These are phyloP conservation scores for Exutisphaerella laricina DNA, from an alignment of 2,329 filamentous ascomycete species.

Conservation along the genomic window DNA sequence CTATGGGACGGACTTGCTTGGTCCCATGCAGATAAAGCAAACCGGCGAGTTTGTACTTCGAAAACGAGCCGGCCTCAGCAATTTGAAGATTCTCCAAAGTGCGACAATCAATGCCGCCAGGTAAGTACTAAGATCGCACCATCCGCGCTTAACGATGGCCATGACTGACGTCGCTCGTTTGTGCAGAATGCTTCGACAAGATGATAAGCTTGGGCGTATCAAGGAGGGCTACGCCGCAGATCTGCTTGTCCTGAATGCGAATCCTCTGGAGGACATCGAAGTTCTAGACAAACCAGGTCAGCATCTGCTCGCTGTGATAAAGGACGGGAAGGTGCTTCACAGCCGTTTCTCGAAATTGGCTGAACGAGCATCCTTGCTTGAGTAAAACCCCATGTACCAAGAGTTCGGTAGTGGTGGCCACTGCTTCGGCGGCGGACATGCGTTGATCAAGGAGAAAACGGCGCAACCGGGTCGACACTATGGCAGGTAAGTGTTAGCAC, in stretches of 20 bases:
- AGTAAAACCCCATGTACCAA: too few species aligned
- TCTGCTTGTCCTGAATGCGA: conserved; percentile 47
- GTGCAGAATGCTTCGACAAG: conserved; percentile 45
- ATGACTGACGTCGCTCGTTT: too few species aligned
- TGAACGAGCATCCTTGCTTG: conserved; percentile 14
- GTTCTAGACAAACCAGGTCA: conserved; percentile 47
- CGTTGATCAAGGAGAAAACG: conserved; percentile 13
- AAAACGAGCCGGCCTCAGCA: conserved; percentile 38
- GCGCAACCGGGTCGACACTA: conserved; percentile 19
- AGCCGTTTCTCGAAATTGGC: conserved; percentile 31
- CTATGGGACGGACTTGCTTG: conserved; percentile 52
- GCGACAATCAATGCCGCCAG: conserved; percentile 51
- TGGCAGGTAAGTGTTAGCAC: not conserved
- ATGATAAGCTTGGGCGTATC: conserved; percentile 47
- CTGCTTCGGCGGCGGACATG: not conserved
- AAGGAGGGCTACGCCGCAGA: conserved; percentile 49
- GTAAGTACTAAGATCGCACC: too few species aligned
- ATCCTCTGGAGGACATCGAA: conserved; percentile 52
- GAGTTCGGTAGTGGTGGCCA: not conserved
- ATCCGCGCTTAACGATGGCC: too few species aligned
- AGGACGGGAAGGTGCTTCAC: conserved; percentile 47
- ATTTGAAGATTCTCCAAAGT: conserved; percentile 44
- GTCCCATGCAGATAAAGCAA: conserved; percentile 46
- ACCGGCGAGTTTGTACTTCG: conserved; percentile 47
- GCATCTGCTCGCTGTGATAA: conserved; percentile 48